Evolutionary conservation across 805 yeast genomes (phyloP).

Genomic region (Yamadazyma paraphyllophila): DNA sequence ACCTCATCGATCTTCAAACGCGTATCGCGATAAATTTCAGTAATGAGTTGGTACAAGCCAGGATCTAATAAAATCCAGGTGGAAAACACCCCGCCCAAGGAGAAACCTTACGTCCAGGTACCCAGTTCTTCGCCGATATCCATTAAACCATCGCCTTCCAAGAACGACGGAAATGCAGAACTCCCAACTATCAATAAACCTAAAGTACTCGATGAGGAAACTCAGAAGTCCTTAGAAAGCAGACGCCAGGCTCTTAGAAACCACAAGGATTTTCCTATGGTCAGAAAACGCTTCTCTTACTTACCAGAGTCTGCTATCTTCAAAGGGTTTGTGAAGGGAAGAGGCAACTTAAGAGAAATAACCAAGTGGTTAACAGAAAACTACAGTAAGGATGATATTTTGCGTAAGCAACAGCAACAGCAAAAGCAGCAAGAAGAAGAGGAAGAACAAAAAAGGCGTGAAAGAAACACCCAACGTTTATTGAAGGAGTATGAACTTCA

Average conservation of each 20-base stretch:
- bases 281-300: conserved; percentile 35
- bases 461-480: conserved; percentile 7
- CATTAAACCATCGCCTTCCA: conserved; percentile 26
- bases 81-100: conserved; percentile 19
- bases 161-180: conserved; percentile 1
- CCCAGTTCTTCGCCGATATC: conserved; percentile 41
- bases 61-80: conserved; percentile 14
- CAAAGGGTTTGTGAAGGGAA: conserved; percentile 42
- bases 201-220: conserved; percentile 18
- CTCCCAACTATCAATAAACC: conserved; percentile 14
- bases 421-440: conserved; percentile 14
- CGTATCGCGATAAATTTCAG: background rate
- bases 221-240: conserved; percentile 29
- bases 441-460: conserved; percentile 10
- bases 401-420: conserved; percentile 16
- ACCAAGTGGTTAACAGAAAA: conserved; percentile 39
- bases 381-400: conserved; percentile 24
- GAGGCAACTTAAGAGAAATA: conserved; percentile 40
- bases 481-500: conserved; percentile 10
- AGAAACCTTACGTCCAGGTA: conserved; percentile 31
- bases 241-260: conserved; percentile 36
- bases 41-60: conserved; percentile 15
- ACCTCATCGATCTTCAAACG: background rate
- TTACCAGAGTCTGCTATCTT: conserved; percentile 40
- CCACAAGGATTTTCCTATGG: conserved; percentile 39